Base-by-base conservation (phyloP, 331 rosid species). In the Phaseolus coccineus region DNA sequence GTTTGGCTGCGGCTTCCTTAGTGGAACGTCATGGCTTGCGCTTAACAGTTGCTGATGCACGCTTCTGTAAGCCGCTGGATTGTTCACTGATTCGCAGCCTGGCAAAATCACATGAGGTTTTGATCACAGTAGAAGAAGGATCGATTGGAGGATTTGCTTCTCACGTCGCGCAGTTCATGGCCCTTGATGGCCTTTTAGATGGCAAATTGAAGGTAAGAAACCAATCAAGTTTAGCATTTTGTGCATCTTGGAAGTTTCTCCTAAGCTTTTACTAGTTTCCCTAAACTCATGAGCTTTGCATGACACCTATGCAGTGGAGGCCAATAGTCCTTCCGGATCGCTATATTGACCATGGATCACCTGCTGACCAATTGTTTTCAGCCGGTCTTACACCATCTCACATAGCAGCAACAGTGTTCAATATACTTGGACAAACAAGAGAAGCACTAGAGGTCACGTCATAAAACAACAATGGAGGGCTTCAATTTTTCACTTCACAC, bases 121-220 rank as follows among this genome's bases (percentile, higher is more conserved):
- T 96, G 81, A 89, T 96, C 84, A 96, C 99, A 0, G 90, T 96
- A 3, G 98, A 96, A 88, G 99, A 96, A 86, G 99, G 99, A 77
- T 96, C 98, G 2, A 89, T 96, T 7, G 98, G 98, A 69, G 99
- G 99, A 37, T 96, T 96, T 57, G 96, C 97, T 48, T 96, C 99
- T 56, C 99, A 93, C 72, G 99, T 96, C 77, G 96, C 84, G 70
- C 99, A 96, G 79, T 96, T 96, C 85, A 79, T 96, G 86, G 94
- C 99, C 65, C 97, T 96, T 35, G 97, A 96, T 82, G 99, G 98
- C 55, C 99, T 96, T 71, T 88, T 96, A 40, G 99, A 96, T 75
- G 94, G 96, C 19, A 87, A 90, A 31, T 63, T 93, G 51, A 95
- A 87, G 94, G 99, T 96, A 75, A 33, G 74, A 44, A 39, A 67